Base-by-base conservation (phyloP, 2,329 filamentous ascomycete species). In the Chaetomium globosum region DNA sequence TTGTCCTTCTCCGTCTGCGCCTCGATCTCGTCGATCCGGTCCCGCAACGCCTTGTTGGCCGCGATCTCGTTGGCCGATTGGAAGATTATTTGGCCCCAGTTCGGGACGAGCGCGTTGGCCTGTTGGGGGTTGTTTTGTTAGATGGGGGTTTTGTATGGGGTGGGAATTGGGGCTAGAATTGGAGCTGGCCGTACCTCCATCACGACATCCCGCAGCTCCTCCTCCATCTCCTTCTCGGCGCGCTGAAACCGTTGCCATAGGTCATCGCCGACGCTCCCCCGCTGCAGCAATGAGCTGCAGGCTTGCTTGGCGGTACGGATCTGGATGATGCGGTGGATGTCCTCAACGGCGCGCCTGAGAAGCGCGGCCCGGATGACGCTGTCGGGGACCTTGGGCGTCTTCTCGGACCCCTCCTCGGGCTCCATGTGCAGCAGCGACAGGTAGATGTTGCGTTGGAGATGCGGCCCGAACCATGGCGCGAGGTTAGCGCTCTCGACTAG, bases 161-260 rank as follows among this genome's bases (percentile, higher is more conserved):
- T 28, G 16, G 36, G 7, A 2, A 26, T 28, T 33, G 26, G 26
- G 13, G 26, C 26, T 26, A 4, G 26, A 4, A 26, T 26, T 26
- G 26, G 12, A 2, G 21, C 5, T 0, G 36, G n/a, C 21, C 83
- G 68, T 77, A 96, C 93, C 88, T 98, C 94, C 72, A 88, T 86
- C 39, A 98, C 93, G 28, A 98, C 94, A 78, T 99, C 95, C 73
- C 92, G 87, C 67, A 99, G 83, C 80, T 99, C 95, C 71, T 93
- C 92, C 80, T 99, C 93, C 83, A 98, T 96, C 80, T 99, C 95
- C 81, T 96, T 93, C 85, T 99, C 95, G 0, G 94, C 95, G 59
- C 92, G 86, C 78, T 89, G 80, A 78, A 98, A 97, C 48, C 94
- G 85, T 81, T 97, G 92, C 90, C 93, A 97, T 71, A 99, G 79